A percentile compares a stretch with the other conserved stretches of the same genome.
Evolutionary conservation across 2,329 filamentous ascomycete genomes (phyloP).

Genomic region (Ophiostoma australiae): DNA sequence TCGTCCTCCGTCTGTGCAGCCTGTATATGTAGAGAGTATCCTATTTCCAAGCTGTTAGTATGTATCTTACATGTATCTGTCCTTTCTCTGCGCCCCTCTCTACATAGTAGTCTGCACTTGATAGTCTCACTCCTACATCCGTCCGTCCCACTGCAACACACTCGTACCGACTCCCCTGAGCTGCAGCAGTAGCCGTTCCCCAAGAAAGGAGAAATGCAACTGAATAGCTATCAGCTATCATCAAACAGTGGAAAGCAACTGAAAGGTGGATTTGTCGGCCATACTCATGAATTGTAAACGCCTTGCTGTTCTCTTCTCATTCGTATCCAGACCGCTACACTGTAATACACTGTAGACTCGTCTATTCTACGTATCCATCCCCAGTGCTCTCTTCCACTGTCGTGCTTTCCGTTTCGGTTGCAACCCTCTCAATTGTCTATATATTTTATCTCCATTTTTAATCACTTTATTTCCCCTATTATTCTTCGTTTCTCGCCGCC

Average conservation of each 20-base stretch:
- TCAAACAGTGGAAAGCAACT: neutral
- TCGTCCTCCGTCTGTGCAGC: neutral
- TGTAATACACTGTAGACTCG: neutral
- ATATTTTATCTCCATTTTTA: neutral
- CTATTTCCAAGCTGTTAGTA: neutral
- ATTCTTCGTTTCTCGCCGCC: neutral
- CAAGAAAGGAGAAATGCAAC: constrained; percentile 7
- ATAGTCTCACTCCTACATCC: neutral
- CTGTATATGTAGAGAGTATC: neutral
- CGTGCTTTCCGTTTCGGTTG: constrained; percentile 10
- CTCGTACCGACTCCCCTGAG: constrained; percentile 7
- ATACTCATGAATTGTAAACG: neutral
- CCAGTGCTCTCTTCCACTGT: neutral
- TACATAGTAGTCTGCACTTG: neutral
- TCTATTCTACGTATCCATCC: neutral
- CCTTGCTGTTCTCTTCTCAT: constrained; percentile 3
- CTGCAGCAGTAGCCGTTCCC: constrained; percentile 5
- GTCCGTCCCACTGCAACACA: constrained; percentile 6
- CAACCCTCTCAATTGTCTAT: neutral
- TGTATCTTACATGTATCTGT: neutral
- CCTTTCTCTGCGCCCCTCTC: neutral
- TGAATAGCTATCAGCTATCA: neutral
- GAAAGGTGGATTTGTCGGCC: no score
- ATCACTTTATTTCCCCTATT: neutral
- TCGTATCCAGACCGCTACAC: constrained; percentile 6